These are phyloP conservation scores for Serendipita sp. DNA, from an alignment of 768 basidiomycete species.

Conservation along the genomic window DNA sequence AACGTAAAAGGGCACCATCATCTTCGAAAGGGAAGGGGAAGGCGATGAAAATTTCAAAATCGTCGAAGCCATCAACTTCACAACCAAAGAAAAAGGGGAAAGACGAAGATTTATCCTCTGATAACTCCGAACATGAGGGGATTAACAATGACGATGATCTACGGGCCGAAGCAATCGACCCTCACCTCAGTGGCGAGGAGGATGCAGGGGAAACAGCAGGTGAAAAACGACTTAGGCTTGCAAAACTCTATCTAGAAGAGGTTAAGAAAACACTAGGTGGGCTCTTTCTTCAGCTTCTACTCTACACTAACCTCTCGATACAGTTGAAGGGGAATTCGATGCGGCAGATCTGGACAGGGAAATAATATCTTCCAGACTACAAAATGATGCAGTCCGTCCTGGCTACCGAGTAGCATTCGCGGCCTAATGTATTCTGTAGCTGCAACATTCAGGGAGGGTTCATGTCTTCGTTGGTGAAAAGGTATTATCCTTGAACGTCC, in stretches of 20 bases:
- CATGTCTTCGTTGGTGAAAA: constrained; percentile 65
- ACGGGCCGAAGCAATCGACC: constrained; percentile 35
- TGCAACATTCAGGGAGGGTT: constrained; percentile 77
- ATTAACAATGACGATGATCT: constrained; percentile 62
- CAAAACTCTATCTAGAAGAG: constrained; percentile 75
- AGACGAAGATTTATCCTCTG: constrained; percentile 28
- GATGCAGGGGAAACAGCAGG: constrained; percentile 82
- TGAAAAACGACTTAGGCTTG: constrained; percentile 79
- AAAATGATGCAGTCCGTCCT: constrained; percentile 60
- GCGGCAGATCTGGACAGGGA: constrained; percentile 93
- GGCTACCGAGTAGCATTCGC: neutral
- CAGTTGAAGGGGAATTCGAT: constrained; percentile 81
- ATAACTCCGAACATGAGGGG: constrained; percentile 20
- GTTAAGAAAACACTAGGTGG: constrained; percentile 60
- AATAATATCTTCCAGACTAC: constrained; percentile 74
- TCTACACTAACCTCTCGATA: neutral
- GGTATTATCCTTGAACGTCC: constrained; percentile 26
- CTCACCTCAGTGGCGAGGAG: constrained; percentile 58
- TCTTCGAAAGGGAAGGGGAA: constrained; percentile 34
- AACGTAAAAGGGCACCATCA: constrained; percentile 17
- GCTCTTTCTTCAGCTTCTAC: constrained; percentile 15
- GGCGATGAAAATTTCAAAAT: constrained; percentile 33
- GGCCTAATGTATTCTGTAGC: constrained; percentile 13
- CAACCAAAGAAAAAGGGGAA: constrained; percentile 18
- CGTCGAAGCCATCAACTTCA: constrained; percentile 20